Conservation (phyloP, 164 flowering plant genomes). For the Nymphaea colorata region DNA sequence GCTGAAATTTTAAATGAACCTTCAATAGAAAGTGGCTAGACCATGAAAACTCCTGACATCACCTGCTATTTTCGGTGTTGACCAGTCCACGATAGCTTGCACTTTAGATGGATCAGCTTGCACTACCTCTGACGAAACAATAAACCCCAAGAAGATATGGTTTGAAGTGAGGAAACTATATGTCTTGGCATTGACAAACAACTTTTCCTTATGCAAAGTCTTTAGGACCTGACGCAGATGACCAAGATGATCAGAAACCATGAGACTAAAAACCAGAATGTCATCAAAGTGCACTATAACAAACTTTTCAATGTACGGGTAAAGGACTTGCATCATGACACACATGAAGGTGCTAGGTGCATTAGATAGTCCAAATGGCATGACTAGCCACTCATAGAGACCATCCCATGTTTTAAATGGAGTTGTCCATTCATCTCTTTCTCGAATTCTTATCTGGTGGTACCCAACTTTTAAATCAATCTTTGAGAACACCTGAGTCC, state of each 20-base stretch:
- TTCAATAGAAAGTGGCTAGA: not conserved
- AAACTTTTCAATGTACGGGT: not conserved
- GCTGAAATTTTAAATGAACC: not conserved
- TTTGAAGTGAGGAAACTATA: not conserved
- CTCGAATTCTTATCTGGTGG: not conserved
- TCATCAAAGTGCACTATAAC: not conserved
- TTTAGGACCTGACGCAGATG: not conserved
- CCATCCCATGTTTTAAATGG: not conserved
- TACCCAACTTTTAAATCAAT: not conserved
- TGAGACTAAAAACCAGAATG: not conserved
- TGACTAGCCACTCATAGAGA: conserved; percentile 1
- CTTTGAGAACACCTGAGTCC: not conserved
- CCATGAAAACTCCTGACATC: not conserved
- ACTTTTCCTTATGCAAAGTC: not conserved
- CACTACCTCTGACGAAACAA: not conserved
- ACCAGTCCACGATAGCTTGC: not conserved
- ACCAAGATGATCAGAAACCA: not conserved
- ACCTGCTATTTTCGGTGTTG: not conserved
- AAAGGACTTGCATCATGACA: not conserved
- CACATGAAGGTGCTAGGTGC: not conserved
- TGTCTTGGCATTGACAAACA: not conserved
- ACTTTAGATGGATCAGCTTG: not conserved
- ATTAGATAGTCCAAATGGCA: conserved; percentile 2
- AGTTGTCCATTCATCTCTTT: not conserved
- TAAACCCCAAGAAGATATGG: not conserved